Evolutionary conservation across 257 asterid genomes (phyloP), one percentile per base, ranked within the genome.

Genomic region (Salvia miltiorrhiza): DNA sequence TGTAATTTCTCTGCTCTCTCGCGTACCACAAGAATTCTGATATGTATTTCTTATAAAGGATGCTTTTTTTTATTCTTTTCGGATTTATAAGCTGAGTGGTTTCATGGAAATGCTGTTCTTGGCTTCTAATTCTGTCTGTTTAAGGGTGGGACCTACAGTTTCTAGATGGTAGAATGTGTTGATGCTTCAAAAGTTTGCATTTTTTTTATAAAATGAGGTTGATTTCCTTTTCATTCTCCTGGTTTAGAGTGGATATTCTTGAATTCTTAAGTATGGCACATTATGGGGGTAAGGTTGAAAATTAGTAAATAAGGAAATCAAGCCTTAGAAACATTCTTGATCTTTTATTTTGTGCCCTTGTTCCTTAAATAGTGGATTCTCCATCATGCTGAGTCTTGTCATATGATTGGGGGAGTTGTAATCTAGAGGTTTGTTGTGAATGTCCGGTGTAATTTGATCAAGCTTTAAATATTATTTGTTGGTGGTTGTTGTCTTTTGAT

Each of bases 1-100:
- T 58, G 77, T 76, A 64, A 65, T 33, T 61, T 49, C 65, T 20
- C 55, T 8, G 17, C 20, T 16, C n/a, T 59, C n/a, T 14, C 8
- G 23, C 4, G 3, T 20, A 0, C 16, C 56, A 17, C n/a, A 39
- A 0, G 28, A 26, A 49, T 49, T 16, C 28, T 30, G 26, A 20
- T 56, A 5, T 26, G 33, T 26, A 28, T 9, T 41, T 30, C 11
- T 44, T 56, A 45, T 12, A 76, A 32, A 33, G 45, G 12, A 24
- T 63, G n/a, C 54, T 9, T 11, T 55, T 55, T 35, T 10, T 16
- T 52, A n/a, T n/a, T n/a, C n/a, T n/a, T n/a, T n/a, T n/a, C n/a
- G n/a, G n/a, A n/a, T n/a, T n/a, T n/a, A n/a, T n/a, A n/a, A n/a
- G n/a, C n/a, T n/a, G n/a, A n/a, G n/a, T n/a, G n/a, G 3, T 49